Evolutionary conservation across 768 basidiomycete genomes (phyloP), one percentile per base, ranked within the genome.

Genomic region (Multifurca ochricompacta): DNA sequence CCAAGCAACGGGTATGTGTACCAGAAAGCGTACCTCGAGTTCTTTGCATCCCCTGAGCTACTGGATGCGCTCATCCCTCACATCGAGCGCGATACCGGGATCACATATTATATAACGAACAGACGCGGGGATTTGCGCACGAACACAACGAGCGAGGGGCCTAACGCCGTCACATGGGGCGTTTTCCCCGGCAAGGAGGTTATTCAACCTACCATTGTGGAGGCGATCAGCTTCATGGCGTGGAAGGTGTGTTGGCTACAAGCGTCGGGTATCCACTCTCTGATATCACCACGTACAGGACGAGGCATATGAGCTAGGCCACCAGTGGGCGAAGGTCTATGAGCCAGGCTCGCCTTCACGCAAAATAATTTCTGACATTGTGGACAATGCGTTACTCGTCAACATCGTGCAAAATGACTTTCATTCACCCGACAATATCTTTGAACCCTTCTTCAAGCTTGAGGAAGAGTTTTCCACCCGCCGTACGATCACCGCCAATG

Each of bases 161-260:
- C 96, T 25, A 97, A 96, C 63, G 94, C 94, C n/a, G 92, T 97
- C 16, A 97, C 94, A 1, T 97, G 94, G 94, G 94, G 94, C 59
- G 91, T 96, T 8, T 97, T 95, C 77, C 91, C 94, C 4, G 90
- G 91, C 52, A 97, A 97, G 69, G 94, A 96, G 74, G 89, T 96
- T 62, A 73, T 95, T 43, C 92, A 95, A 66, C 94, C 94, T 19
- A 97, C 94, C 18, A 91, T 96, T 58, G 94, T 97, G 19, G 94
- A 97, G 68, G 91, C 93, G 3, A 87, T 95, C 63, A 94, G 91
- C 66, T 96, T 96, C 76, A 94, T 95, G 88, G 93, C 93, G 14
- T 96, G 93, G 93, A 95, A 95, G 81, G 89, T 84, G 48, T 37
- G 76, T 68, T 19, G 45, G 30, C 8, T 1, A 45, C 8, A 5